Percentiles rank a stretch among this genome's conserved stretches.
Evolutionary conservation across 1,284 basidiomycete genomes (phyloP).

Genomic region (Volvariella volvacea): DNA sequence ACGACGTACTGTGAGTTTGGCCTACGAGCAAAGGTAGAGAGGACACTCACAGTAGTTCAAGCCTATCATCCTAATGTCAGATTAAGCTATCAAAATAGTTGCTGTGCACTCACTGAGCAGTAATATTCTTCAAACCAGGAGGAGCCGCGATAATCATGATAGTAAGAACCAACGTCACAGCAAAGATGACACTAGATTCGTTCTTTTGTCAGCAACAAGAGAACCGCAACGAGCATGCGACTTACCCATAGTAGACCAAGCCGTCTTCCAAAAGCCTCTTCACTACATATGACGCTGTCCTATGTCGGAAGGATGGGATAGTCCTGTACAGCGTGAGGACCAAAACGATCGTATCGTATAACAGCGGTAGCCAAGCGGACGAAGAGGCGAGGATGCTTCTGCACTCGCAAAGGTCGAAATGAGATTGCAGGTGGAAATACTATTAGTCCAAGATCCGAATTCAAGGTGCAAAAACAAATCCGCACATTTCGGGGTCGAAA

Average conservation of each 20-base stretch:
- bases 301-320: slow-evolving; percentile 20
- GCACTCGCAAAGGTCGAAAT: background rate
- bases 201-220: background rate
- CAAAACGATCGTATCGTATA: slow-evolving; percentile 38
- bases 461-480: too few relatives aligned
- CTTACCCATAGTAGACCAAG: slow-evolving; percentile 38
- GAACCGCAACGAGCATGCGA: background rate
- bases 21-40: slow-evolving; percentile 7
- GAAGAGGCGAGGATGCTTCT: slow-evolving; percentile 25
- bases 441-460: too few relatives aligned
- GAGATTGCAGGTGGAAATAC: background rate
- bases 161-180: slow-evolving; percentile 33
- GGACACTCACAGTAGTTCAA: slow-evolving; percentile 40
- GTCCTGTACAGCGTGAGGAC: slow-evolving; percentile 31
- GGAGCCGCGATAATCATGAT: slow-evolving; percentile 33
- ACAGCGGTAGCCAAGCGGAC: slow-evolving; percentile 38
- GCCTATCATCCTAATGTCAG: slow-evolving; percentile 19
- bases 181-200: slow-evolving; percentile 31
- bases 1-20: too few relatives aligned
- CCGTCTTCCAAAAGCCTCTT: slow-evolving; percentile 36
- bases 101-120: slow-evolving; percentile 31
- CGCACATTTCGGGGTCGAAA: slow-evolving; percentile 27
- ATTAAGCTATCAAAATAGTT: background rate
- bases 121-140: slow-evolving; percentile 31
- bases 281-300: slow-evolving; percentile 23